Percentiles rank a stretch among this genome's conserved stretches.
These are phyloP conservation scores for Mycena metata DNA, from an alignment of 768 basidiomycete species.

Conservation along the genomic window DNA sequence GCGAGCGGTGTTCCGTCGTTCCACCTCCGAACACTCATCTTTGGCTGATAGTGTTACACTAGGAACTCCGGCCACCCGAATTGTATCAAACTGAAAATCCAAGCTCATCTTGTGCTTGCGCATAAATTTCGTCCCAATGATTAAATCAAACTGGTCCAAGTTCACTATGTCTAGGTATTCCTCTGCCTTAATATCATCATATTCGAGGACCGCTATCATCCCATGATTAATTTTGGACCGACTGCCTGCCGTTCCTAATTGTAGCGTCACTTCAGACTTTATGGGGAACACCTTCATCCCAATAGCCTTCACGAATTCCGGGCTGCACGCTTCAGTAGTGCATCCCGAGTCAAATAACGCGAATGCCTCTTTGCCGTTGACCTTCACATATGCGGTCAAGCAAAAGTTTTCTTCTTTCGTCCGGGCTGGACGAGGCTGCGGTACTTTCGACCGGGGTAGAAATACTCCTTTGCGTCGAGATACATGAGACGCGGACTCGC, in stretches of 20 bases:
- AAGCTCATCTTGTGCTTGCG: slow-evolving; percentile 39
- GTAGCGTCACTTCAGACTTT: slow-evolving; percentile 40
- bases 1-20: background rate
- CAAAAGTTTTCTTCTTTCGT: background rate
- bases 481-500: too few relatives aligned
- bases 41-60: slow-evolving; percentile 1
- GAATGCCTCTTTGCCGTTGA: slow-evolving; percentile 25
- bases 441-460: background rate
- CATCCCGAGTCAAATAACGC: slow-evolving; percentile 37
- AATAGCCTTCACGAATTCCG: slow-evolving; percentile 33
- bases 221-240: slow-evolving; percentile 47
- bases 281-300: slow-evolving; percentile 33
- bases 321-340: slow-evolving; percentile 38
- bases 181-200: slow-evolving; percentile 8
- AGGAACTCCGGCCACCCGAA: slow-evolving; percentile 31
- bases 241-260: slow-evolving; percentile 50
- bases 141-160: slow-evolving; percentile 51
- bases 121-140: slow-evolving; percentile 54
- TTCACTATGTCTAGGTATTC: slow-evolving; percentile 52
- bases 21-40: slow-evolving; percentile 1
- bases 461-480: background rate
- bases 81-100: slow-evolving; percentile 40
- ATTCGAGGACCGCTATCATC: slow-evolving; percentile 19
- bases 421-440: background rate
- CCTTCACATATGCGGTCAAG: slow-evolving; percentile 18